phyloP scores from a whole-genome alignment of 106 monocot genomes.

The Ottelia alismoides region DNA sequence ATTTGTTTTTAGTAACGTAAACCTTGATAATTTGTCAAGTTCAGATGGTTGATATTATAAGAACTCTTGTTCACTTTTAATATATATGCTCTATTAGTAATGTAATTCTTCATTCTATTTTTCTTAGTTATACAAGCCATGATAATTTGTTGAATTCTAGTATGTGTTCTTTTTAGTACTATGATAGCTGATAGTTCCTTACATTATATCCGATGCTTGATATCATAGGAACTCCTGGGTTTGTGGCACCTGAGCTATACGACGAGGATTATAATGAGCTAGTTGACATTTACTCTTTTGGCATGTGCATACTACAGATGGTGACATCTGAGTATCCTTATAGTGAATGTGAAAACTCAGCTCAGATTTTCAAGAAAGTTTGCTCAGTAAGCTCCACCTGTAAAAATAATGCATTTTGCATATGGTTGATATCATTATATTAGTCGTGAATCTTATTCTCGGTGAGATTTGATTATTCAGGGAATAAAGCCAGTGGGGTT shows the following conservation, averaged over 20 bases:
- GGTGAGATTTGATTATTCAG: constrained; percentile 14
- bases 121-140: neutral
- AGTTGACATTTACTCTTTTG: constrained; percentile 73
- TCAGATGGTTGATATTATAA: no score
- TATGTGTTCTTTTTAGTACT: no score
- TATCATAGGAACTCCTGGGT: constrained; percentile 50
- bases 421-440: neutral
- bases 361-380: constrained; percentile 60
- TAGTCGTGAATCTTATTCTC: neutral
- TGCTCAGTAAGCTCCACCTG: constrained; percentile 24
- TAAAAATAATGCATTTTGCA: neutral
- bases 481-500: constrained; percentile 63
- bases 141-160: no score
- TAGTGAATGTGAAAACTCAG: constrained; percentile 45
- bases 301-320: constrained; percentile 80
- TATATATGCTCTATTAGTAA: neutral
- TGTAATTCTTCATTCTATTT: neutral
- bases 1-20: no score
- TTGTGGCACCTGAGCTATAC: constrained; percentile 80
- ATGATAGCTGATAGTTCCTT: no score
- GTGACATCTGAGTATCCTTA: constrained; percentile 70
- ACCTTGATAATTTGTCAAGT: no score
- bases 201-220: neutral
- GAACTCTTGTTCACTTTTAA: no score
- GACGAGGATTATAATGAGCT: constrained; percentile 67